phyloP scores from a whole-genome alignment of 192 early-diverging fungal species.

The Coemansia sp. region DNA sequence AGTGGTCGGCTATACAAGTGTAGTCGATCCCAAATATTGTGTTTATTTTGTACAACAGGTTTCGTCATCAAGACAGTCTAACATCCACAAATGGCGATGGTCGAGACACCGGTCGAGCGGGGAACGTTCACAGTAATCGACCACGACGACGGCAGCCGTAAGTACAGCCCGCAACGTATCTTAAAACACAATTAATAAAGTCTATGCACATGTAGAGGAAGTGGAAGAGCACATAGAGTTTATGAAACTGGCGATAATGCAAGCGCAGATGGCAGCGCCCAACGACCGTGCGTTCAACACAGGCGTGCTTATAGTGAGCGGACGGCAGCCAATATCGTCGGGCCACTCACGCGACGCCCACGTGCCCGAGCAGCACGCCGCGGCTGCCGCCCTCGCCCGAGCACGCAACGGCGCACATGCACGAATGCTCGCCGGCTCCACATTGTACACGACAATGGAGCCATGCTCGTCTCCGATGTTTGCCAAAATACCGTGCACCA shows the following conservation, averaged over 20 bases:
- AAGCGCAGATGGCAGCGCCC: conserved; percentile 29
- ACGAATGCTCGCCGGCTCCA: conserved; percentile 43
- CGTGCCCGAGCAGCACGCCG: conserved; percentile 21
- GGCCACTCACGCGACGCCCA: conserved; percentile 35
- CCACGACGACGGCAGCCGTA: conserved; percentile 37
- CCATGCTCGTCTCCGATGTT: conserved; percentile 77
- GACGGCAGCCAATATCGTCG: conserved; percentile 20
- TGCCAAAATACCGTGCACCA: conserved; percentile 73
- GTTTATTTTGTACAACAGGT: no score
- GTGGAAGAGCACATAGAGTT: conserved; percentile 39
- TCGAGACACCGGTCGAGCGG: neutral
- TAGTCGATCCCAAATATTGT: no score
- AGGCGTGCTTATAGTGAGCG: conserved; percentile 32
- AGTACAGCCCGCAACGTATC: no score
- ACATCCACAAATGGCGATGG: no score
- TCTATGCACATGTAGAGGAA: conserved; percentile 4
- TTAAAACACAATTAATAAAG: neutral
- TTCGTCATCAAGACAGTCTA: no score
- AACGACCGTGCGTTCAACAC: conserved; percentile 27
- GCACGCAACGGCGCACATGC: conserved; percentile 9
- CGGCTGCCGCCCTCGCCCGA: conserved; percentile 26
- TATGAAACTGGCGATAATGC: conserved; percentile 45
- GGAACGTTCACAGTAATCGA: conserved; percentile 35
- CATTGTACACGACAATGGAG: conserved; percentile 97
- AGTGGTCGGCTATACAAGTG: no score